Evolutionary conservation across 805 yeast genomes (phyloP), one percentile per base, ranked within the genome.

Genomic region (Candida mattraensis): DNA sequence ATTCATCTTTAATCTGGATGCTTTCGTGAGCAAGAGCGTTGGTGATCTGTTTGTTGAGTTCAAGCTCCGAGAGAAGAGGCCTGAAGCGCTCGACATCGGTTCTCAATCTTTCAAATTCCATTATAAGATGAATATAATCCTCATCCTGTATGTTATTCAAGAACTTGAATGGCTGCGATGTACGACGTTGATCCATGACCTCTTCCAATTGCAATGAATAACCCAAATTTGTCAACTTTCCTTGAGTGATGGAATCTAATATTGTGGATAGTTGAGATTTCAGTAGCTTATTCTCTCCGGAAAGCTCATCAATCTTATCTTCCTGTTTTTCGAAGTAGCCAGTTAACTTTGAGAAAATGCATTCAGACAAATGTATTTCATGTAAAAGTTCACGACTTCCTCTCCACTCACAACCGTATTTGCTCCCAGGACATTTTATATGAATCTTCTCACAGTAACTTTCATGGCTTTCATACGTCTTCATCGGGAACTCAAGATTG

Each of bases 321-420:
- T 57, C 61, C 35, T 59, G 56, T 5, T 16, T 21, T 20, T 49
- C 49, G 18, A 63, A 49, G 28, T 56, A 59, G 3, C 43, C 35
- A 2, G 53, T 30, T 22, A 62, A 29, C 39, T 58, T 60, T 3
- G 45, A 26, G 30, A 60, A 56, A 0, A 48, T 40, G 33, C 68
- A 63, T 18, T 54, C 61, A 8, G 48, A 29, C 4, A 29, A 5
- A 37, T 63, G 68, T 5, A 59, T 45, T 8, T 50, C 40, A 5
- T 51, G 28, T 11, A 58, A 34, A n/a, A 59, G n/a, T 16, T 54
- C 61, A 25, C 58, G 38, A 17, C 57, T 50, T 2, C 68, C 68
- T 26, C 53, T 53, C 76, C 79, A 75, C 19, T 58, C 62, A 42
- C 81, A 75, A 2, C 81, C 81, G 32, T 64, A 69, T 18, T 57